A percentile compares a stretch with the other conserved stretches of the same genome.
Conservation (phyloP, 306 rosid species). For the Styphnolobium japonicum region DNA sequence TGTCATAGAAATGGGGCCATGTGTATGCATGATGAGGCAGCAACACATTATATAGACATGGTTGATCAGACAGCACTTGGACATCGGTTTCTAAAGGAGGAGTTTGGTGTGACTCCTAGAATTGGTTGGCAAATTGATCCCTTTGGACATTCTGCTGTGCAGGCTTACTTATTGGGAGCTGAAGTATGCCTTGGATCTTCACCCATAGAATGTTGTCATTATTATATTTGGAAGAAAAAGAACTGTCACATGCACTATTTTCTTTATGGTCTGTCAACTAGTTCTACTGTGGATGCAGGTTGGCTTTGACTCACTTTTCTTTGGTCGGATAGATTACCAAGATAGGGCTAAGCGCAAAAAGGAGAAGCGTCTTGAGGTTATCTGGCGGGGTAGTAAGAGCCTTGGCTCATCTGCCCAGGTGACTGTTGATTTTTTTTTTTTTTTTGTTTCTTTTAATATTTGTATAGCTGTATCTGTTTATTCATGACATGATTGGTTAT, state of each 20-base stretch:
- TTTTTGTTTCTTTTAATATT: background rate
- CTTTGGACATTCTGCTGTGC: conserved; percentile 86
- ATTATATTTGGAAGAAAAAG: conserved; percentile 19
- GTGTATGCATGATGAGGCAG: conserved; percentile 96
- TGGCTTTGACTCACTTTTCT: conserved; percentile 80
- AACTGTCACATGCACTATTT: background rate
- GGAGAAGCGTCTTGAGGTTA: conserved; percentile 81
- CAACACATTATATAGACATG: conserved; percentile 81
- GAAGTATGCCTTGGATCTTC: conserved; percentile 46
- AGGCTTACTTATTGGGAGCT: conserved; percentile 76
- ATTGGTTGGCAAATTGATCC: conserved; percentile 95
- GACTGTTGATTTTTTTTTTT: conserved; percentile 7
- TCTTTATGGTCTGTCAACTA: conserved; percentile 9
- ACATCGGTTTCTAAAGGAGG: conserved; percentile 61
- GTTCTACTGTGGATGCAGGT: conserved; percentile 38
- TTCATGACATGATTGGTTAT: conserved; percentile 3
- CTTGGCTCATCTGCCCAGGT: conserved; percentile 81
- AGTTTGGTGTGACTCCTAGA: conserved; percentile 68
- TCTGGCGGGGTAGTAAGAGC: conserved; percentile 77
- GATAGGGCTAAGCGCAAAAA: conserved; percentile 66
- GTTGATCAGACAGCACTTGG: conserved; percentile 88
- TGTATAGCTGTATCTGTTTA: conserved; percentile 14
- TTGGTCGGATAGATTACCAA: conserved; percentile 87
- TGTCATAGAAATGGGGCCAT: conserved; percentile 75
- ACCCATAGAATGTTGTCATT: conserved; percentile 16